Base-by-base conservation (phyloP, 441 rosid species). In the Populus hybrid region DNA sequence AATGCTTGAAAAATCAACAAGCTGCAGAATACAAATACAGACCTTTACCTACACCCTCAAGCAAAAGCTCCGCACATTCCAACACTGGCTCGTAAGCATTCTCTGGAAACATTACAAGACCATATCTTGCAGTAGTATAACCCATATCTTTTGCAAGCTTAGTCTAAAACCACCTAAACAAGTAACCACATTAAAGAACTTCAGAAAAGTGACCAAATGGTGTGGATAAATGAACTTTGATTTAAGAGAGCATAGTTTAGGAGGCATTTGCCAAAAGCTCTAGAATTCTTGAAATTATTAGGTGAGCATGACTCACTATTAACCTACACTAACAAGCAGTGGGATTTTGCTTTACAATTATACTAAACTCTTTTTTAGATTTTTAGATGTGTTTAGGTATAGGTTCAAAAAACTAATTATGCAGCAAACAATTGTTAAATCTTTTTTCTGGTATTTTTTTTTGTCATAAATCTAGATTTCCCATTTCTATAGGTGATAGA, bases 21-120 rank as follows among this genome's bases (percentile, higher is more conserved):
- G 7, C 8, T 8, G 42, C 3, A 66, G 69, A 59, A 20, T 36
- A 69, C 75, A 35, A 72, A 70, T 54, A 80, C 76, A 66, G 66
- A 90, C 98, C 98, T 90, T 89, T 91, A 63, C 99, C 99, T 28
- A 91, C 98, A 73, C 99, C 97, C 69, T 83, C 90, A 74, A 95
- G 90, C 85, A 95, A 92, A 83, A 89, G 94, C 80, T 95, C 92
- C n/a, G 97, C 93, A 82, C 97, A 91, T 83, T 88, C 89, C 73
- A 92, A 85, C 46, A 95, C 97, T 83, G 99, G 99, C 85, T 94
- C 97, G 74, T 93, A 86, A 82, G 88, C 98, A 88, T 94, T 95
- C 88, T 95, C 99, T 57, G 98, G 99, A 81, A 95, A 95, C 97
- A 95, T 94, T 65, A 95, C 94, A 82, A 92, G 99, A 75, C 98